phyloP scores from a whole-genome alignment of 2,329 filamentous ascomycete species.

The Botrytis pseudocinerea region DNA sequence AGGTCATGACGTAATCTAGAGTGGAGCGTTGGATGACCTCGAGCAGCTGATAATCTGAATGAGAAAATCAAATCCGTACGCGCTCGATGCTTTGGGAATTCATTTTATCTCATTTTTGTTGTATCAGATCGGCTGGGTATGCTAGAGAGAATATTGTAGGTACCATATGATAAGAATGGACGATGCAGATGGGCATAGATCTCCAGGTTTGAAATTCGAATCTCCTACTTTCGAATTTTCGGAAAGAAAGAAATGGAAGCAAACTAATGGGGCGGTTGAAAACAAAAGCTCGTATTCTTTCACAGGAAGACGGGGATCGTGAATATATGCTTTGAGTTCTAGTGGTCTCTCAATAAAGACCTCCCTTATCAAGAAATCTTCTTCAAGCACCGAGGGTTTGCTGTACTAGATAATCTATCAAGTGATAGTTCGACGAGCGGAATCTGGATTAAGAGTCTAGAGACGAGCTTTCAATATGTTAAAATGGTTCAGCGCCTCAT shows the following conservation, averaged over 20 bases:
- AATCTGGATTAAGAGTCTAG: not conserved
- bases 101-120: not conserved
- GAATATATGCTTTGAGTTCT: not conserved
- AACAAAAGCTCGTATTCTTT: not conserved
- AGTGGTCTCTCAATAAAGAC: not conserved
- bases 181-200: too few species aligned
- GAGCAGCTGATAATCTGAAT: not conserved
- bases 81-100: not conserved
- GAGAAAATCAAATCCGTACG: not conserved
- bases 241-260: not conserved
- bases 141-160: not conserved
- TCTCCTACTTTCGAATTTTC: too few species aligned
- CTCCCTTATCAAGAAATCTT: not conserved
- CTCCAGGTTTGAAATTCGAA: too few species aligned
- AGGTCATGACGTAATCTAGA: not conserved
- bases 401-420: not conserved
- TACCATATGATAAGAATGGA: not conserved
- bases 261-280: not conserved
- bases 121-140: not conserved
- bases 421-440: not conserved
- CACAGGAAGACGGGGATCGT: not conserved
- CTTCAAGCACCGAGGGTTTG: not conserved
- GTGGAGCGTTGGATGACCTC: not conserved
- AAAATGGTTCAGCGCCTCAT: rapidly evolving
- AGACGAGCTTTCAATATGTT: not conserved